These are phyloP conservation scores for Pharus latifolius DNA, from an alignment of 176 grass and related monocot genomes.

Conservation along the genomic window DNA sequence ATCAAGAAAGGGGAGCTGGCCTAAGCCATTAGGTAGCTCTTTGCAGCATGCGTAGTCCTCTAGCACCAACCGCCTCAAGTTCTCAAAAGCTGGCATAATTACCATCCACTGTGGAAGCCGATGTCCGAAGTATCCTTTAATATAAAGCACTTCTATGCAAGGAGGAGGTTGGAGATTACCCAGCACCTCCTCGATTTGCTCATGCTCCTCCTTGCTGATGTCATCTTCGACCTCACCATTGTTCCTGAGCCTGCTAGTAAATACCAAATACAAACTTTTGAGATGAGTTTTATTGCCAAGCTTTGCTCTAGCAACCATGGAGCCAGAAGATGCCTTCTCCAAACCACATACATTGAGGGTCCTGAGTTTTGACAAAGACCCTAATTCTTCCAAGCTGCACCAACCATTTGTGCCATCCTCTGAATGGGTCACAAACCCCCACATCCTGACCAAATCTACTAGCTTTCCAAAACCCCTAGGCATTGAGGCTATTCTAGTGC, in stretches of 20 bases:
- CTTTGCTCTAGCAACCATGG: not conserved
- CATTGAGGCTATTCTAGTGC: not conserved
- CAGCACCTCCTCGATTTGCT: not conserved
- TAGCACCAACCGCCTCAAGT: not conserved
- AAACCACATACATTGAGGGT: not conserved
- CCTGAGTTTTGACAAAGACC: not conserved
- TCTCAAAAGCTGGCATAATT: not conserved
- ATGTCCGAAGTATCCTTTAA: not conserved
- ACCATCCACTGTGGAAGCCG: conserved; percentile 5
- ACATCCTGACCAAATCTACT: not conserved
- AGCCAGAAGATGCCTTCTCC: not conserved
- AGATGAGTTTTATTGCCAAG: not conserved
- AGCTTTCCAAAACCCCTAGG: not conserved
- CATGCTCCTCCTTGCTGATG: not conserved
- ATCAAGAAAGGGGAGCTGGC: not conserved
- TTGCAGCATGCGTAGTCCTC: not conserved
- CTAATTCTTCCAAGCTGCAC: not conserved
- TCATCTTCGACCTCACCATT: not conserved
- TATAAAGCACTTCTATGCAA: not conserved
- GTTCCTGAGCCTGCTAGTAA: not conserved
- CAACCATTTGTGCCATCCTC: not conserved
- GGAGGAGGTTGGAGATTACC: conserved; percentile 8
- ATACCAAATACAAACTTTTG: not conserved
- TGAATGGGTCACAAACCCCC: not conserved
- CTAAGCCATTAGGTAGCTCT: not conserved